Evolutionary conservation across 805 yeast species (phyloP).

Genomic region (Yarrowia bubula): DNA sequence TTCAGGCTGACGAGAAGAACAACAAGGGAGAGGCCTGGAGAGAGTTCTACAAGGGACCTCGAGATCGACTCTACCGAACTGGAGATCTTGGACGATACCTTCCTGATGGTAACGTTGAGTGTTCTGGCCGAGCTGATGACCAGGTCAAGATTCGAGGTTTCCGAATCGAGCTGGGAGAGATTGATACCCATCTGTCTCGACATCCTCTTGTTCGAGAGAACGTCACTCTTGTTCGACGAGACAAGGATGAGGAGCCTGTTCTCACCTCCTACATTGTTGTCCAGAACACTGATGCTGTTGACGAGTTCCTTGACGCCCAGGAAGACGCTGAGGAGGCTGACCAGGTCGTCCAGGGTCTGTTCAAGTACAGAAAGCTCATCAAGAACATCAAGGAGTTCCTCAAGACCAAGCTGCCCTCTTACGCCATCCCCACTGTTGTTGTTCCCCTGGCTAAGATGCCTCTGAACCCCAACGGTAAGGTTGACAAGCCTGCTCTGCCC

Average conservation of each 20-base stretch:
- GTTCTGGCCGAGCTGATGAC: conserved; percentile 98
- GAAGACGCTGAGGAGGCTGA: conserved; percentile 46
- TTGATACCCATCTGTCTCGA: conserved; percentile 94
- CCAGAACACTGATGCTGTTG: conserved; percentile 42
- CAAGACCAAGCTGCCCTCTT: conserved; percentile 84
- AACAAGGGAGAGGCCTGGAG: conserved; percentile 58
- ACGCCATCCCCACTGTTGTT: conserved; percentile 89
- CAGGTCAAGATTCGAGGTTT: conserved; percentile 98
- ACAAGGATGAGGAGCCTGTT: conserved; percentile 88
- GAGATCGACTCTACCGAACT: conserved; percentile 93
- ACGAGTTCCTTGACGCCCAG: conserved; percentile 43
- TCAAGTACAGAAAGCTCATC: conserved; percentile 70
- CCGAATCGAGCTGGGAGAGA: conserved; percentile 97
- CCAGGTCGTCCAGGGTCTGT: conserved; percentile 76
- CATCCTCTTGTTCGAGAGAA: conserved; percentile 92
- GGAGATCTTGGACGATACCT: conserved; percentile 96
- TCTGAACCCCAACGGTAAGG: conserved; percentile 95
- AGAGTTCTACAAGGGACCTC: conserved; percentile 83
- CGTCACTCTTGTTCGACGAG: conserved; percentile 85
- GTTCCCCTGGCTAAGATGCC: conserved; percentile 87
- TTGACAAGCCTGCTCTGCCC: conserved; percentile 95
- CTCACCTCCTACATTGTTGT: conserved; percentile 92
- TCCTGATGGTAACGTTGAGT: conserved; percentile 97
- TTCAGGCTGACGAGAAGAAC: conserved; percentile 49
- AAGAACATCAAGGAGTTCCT: conserved; percentile 78